Evolutionary conservation across 2,329 filamentous ascomycete genomes (phyloP), one percentile per base, ranked within the genome.

Genomic region (Botrytis byssoidea): DNA sequence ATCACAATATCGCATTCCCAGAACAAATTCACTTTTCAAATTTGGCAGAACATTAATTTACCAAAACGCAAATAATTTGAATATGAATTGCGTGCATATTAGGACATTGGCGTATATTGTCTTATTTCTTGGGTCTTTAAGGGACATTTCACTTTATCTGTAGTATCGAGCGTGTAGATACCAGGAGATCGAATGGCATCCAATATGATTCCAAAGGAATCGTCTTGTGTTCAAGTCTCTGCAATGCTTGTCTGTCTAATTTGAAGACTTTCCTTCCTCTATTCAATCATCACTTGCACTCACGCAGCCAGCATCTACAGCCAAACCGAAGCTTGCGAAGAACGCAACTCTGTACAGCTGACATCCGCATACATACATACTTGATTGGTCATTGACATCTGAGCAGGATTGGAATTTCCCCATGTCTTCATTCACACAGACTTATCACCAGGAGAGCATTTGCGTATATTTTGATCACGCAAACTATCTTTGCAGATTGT

Each of bases 311-410:
- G 12, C n/a, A 29, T 55, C 14, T 16, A 29, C 25, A 29, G 51
- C 16, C 6, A 25, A 51, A 3, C 6, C 2, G 51, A 55, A 29
- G 51, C 14, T 25, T 55, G 10, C n/a, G n/a, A 55, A 55, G 12
- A 55, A 6, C 51, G 3, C 14, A 18, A 16, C 5, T 6, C 12
- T 55, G 25, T 4, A 55, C 6, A 5, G 16, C 25, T n/a, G 12
- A 1, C 4, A n/a, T n/a, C 25, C n/a, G n/a, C n/a, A n/a, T 1
- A 1, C 14, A 29, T 8, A n/a, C 51, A 29, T 18, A 18, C 12
- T 48, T 51, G 10, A 51, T n/a, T 51, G 10, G 12, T 51, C 10
- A 51, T n/a, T 51, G 48, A 14, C 4, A n/a, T n/a, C 2, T 6
- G 10, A 51, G n/a, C 48, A n/a, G 10, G 12, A n/a, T n/a, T n/a